Conservation (phyloP, 2,329 filamentous ascomycete species). For the Zymoseptoria ardabiliae region DNA sequence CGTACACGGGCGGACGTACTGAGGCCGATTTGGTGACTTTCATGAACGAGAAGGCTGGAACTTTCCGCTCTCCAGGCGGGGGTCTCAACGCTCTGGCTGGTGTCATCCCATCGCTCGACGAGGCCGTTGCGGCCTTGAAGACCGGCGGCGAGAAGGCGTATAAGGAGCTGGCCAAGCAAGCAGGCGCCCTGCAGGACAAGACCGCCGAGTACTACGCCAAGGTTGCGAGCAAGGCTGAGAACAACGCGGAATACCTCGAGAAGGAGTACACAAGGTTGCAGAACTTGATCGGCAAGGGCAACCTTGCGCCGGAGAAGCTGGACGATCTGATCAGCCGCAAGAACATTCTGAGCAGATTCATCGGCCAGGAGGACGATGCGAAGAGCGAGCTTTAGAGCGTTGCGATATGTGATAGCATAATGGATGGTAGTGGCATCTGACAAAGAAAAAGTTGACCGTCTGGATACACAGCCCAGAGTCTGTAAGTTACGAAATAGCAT, state of each 20-base stretch:
- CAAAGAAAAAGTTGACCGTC: background rate
- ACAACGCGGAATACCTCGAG: conserved; percentile 68
- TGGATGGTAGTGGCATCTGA: background rate
- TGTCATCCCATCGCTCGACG: conserved; percentile 71
- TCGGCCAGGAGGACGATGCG: conserved; percentile 31
- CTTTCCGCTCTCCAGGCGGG: conserved; percentile 74
- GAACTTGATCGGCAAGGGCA: conserved; percentile 76
- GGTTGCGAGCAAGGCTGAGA: conserved; percentile 75
- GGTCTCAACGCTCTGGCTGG: conserved; percentile 72
- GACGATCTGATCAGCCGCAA: conserved; percentile 81
- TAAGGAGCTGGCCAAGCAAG: conserved; percentile 65
- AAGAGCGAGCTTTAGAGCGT: conserved; percentile 29
- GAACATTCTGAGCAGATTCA: conserved; percentile 80
- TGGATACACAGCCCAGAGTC: background rate
- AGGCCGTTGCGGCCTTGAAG: conserved; percentile 63
- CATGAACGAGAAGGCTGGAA: conserved; percentile 83
- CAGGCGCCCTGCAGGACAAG: conserved; percentile 62
- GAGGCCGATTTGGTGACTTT: conserved; percentile 72
- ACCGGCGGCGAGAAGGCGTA: conserved; percentile 58
- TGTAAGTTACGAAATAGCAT: background rate
- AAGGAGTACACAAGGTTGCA: conserved; percentile 82
- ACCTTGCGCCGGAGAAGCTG: conserved; percentile 73
- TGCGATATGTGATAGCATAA: background rate
- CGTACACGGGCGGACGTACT: conserved; percentile 68
- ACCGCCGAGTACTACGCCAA: conserved; percentile 92